Percentiles rank a stretch among this genome's conserved stretches.
Evolutionary conservation across 2,329 filamentous ascomycete genomes (phyloP).

Genomic region (Alternaria metachromatica): DNA sequence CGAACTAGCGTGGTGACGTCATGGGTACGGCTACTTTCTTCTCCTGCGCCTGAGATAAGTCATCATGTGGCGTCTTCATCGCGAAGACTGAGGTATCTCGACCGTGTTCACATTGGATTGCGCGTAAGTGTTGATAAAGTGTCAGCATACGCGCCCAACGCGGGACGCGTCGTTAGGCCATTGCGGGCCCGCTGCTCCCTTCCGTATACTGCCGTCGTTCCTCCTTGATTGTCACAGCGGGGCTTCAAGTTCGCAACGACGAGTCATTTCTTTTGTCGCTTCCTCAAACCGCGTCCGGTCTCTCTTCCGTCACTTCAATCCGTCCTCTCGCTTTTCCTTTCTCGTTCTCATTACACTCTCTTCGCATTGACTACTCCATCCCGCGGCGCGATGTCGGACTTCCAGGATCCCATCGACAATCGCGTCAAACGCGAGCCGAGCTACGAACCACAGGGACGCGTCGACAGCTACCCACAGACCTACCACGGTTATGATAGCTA

Average conservation of each 20-base stretch:
- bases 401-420: background rate
- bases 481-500: background rate
- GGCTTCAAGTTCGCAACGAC: background rate
- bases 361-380: background rate
- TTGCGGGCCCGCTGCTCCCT: background rate
- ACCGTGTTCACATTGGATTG: background rate
- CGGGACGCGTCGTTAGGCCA: background rate
- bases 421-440: background rate
- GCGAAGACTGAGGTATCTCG: background rate
- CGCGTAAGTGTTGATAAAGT: background rate
- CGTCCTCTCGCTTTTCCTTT: background rate
- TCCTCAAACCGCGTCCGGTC: background rate
- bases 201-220: background rate
- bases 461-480: background rate
- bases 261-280: background rate
- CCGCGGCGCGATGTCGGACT: background rate
- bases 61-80: background rate
- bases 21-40: background rate
- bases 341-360: background rate
- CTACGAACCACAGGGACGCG: background rate
- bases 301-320: background rate
- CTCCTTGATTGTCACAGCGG: background rate
- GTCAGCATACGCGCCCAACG: background rate
- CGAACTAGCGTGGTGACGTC: background rate
- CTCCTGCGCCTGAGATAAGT: background rate